Evolutionary conservation across 208 protist genomes (phyloP).

Genomic region (Leishmania braziliensis): DNA sequence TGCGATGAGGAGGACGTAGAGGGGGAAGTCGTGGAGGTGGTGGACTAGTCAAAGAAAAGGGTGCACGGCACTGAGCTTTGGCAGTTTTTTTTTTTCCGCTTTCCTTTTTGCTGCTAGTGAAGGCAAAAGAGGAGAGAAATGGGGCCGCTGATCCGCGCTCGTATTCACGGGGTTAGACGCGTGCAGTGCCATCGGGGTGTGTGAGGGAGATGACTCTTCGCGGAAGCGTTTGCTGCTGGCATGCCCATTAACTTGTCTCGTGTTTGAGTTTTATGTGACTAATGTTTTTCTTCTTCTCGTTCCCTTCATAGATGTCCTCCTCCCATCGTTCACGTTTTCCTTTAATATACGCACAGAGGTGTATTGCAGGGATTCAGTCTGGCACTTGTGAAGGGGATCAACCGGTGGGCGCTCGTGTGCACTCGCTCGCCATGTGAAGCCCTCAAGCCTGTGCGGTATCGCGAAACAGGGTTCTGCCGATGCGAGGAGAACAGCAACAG

Average conservation of each 20-base stretch:
- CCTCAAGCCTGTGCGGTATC: not conserved
- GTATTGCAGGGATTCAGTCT: too few species aligned
- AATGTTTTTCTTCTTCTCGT: not conserved
- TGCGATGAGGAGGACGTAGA: conserved; percentile 3
- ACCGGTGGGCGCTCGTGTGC: not conserved
- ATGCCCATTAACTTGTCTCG: not conserved
- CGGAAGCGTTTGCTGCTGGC: not conserved
- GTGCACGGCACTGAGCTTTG: not conserved
- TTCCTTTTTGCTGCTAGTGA: not conserved
- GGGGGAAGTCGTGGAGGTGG: conserved; percentile 10
- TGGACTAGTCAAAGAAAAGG: not conserved
- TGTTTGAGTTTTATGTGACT: not conserved
- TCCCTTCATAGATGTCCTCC: not conserved
- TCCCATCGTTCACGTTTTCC: not conserved
- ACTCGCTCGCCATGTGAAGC: not conserved
- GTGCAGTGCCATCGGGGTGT: not conserved
- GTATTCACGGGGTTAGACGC: not conserved
- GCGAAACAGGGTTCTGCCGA: not conserved
- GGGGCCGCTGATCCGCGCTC: not conserved
- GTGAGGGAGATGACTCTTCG: not conserved
- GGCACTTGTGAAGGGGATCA: conserved; percentile 7
- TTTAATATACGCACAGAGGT: not conserved
- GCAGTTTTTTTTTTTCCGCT: not conserved
- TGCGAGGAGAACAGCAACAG: not conserved
- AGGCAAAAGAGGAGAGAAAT: not conserved